Base-by-base conservation (phyloP, 2,329 filamentous ascomycete genomes). In the Diaporthe longicolla region DNA sequence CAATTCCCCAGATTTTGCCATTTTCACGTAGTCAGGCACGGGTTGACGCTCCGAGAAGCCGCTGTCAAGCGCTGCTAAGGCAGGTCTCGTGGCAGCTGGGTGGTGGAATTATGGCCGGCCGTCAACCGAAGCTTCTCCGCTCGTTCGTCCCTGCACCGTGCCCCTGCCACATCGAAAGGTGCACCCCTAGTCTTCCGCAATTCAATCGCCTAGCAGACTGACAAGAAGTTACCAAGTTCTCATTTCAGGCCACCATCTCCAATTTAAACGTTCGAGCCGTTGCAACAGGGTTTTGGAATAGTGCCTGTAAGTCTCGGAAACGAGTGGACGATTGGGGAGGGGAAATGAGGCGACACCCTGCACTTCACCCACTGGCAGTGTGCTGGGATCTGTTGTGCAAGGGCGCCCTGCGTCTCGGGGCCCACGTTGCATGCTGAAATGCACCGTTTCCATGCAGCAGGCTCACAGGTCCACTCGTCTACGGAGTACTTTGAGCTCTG, bases 41-140 rank as follows among this genome's bases (percentile, higher is more conserved):
- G 74, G n/a, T 71, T 48, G 24, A 37, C 74, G 74, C 65, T 59
- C 74, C 74, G 74, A 57, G 71, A 21, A 71, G 66, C 74, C 74
- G 74, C 71, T 29, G 40, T 58, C 43, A 61, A 52, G 63, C 45
- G 24, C 57, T 73, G 73, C 71, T 73, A 75, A 71, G 35, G 45
- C 52, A 50, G 7, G 40, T 29, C 73, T 55, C 43, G 59, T 58
- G 74, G 29, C 24, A 63, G 59, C 71, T 75, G 66, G 72, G 19
- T 75, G 74, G 74, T 75, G 74, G 74, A 71, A 75, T 52, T 73
- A 40, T 45, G 57, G 4, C 32, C 57, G 54, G 57, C 57, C 70
- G 24, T 35, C 8, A 55, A 63, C 70, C 70, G 32, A 71, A 24
- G 45, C 48, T 54, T 63, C 57, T 55, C 70, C 57, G 45, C 48